Conservation (phyloP, 495 filamentous ascomycete genomes). For the Annulohypoxylon nitens region DNA sequence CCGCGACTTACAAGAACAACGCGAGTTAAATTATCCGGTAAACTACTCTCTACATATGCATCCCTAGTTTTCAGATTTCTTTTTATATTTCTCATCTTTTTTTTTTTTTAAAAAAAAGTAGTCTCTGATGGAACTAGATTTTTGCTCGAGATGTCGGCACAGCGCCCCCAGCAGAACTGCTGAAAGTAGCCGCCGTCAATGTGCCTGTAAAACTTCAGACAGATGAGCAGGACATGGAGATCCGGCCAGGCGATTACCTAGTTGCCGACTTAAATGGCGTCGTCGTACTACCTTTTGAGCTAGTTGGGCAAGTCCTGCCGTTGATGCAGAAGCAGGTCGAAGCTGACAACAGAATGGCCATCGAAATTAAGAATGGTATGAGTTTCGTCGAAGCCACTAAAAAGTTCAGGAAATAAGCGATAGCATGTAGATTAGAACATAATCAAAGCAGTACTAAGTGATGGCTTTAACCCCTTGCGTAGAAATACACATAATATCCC, state of each 20-base stretch:
- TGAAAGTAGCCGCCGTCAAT: conserved; percentile 62
- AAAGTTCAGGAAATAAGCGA: conserved; percentile 51
- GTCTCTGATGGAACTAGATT: conserved; percentile 44
- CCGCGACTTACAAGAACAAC: conserved; percentile 71
- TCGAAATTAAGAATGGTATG: conserved; percentile 64
- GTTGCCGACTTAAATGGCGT: conserved; percentile 70
- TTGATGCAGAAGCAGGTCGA: conserved; percentile 64
- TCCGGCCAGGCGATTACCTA: conserved; percentile 69
- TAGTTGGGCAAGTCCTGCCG: conserved; percentile 62
- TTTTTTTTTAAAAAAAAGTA: no score
- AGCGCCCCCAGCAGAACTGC: conserved; percentile 60
- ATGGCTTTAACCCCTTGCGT: neutral
- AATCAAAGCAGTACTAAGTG: neutral
- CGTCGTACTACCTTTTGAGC: conserved; percentile 59
- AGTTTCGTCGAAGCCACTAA: conserved; percentile 67
- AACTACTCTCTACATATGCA: neutral
- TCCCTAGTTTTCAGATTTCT: neutral
- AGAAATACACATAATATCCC: neutral
- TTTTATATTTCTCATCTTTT: no score
- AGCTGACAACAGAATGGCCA: conserved; percentile 67
- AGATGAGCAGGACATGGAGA: conserved; percentile 60
- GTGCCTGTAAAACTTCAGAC: conserved; percentile 56
- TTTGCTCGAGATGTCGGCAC: conserved; percentile 69
- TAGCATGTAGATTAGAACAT: neutral
- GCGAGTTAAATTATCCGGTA: conserved; percentile 63